Base-by-base conservation (phyloP, 257 asterid species). In the Solanum infundibuliforme region DNA sequence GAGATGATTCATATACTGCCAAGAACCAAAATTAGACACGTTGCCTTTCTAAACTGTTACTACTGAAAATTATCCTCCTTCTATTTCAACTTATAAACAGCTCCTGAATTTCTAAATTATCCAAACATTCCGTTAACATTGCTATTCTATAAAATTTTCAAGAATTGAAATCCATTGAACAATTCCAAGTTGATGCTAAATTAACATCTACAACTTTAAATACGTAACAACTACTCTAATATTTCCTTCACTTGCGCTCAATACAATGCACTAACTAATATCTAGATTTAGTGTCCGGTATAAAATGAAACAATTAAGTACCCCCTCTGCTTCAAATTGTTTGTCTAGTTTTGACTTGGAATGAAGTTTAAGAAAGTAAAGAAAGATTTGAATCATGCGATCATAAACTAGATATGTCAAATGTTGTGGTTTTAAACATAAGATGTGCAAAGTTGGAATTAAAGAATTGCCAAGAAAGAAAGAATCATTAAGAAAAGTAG, bases 1-100 rank as follows among this genome's bases (percentile, higher is more conserved):
- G 90, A 13, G 92, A 88, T 29, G 98, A 91, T 84, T 93, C 93
- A 88, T 95, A 95, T 89, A 93, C 98, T 95, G 98, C 90, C 89
- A 92, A 31, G 27, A 31, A 77, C 25, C 85, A 88, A 86, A 86
- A 60, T 34, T 69, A 88, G 69, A 3, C 3, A 29, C 43, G 12
- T 10, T 43, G n/a, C 66, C 85, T 43, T 81, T 31, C 41, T 46
- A 46, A 18, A 81, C 55, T 81, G 6, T 29, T 21, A 35, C 8
- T 11, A 35, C 2, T 10, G 31, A 81, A 0, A 46, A 29, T 5
- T 16, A 25, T 46, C n/a, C 85, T 46, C 68, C 39, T 81, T 2
- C 6, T 48, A 27, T 8, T 46, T 81, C 68, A 81, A 27, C 13
- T 81, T 81, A 79, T n/a, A 25, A 7, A 23, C 11, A 0, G 13